Conservation (phyloP, 108 stramenopile species). For the Cyclotella baltica region DNA sequence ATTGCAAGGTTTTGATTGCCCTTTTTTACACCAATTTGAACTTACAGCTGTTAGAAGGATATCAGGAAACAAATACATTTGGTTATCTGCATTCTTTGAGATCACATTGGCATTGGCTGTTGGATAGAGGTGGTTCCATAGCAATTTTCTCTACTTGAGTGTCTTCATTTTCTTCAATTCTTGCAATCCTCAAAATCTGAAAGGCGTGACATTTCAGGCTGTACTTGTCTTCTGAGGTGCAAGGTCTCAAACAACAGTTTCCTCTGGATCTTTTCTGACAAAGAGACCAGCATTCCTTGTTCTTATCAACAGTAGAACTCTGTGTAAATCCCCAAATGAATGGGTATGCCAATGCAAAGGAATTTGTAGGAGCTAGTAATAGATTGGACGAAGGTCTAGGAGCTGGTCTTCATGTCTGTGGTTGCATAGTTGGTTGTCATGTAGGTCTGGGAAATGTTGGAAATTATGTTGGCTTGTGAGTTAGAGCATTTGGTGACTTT, state of each 20-base stretch:
- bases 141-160: background rate
- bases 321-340: background rate
- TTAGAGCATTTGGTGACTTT: background rate
- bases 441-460: constrained; percentile 22
- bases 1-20: too few species aligned
- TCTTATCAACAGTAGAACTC: too few species aligned
- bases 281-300: constrained; percentile 1
- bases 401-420: constrained; percentile 4
- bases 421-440: too few species aligned
- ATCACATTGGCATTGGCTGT: background rate
- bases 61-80: constrained; percentile 20
- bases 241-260: constrained; percentile 14
- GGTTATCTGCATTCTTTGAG: constrained; percentile 15
- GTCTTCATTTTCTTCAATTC: constrained; percentile 1
- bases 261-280: constrained; percentile 11
- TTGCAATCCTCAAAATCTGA: constrained; percentile 22
- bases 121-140: background rate
- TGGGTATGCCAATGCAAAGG: background rate
- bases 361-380: background rate
- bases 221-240: background rate
- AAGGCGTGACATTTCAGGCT: background rate
- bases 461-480: constrained; percentile 16
- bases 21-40: background rate
- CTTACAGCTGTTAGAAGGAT: constrained; percentile 21
- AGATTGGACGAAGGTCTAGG: too few species aligned